A percentile compares a stretch with the other conserved stretches of the same genome.
These are phyloP conservation scores for Ceratorhiza oryzae-sativae DNA, from an alignment of 1,284 basidiomycete species.

Conservation along the genomic window DNA sequence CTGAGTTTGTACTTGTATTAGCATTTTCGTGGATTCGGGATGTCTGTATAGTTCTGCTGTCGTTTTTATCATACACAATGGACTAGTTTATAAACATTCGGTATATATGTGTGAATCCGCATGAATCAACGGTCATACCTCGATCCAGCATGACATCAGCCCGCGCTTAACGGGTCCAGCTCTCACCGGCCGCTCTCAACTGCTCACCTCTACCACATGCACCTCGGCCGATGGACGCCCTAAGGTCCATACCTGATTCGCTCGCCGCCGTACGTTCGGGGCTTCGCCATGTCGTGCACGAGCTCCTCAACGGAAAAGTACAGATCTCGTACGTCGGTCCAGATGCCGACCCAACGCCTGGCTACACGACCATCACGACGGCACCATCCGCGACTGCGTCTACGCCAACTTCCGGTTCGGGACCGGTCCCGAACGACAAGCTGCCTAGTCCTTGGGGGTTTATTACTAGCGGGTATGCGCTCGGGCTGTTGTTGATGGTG, in stretches of 20 bases:
- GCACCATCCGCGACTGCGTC: background rate
- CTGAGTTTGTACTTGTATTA: background rate
- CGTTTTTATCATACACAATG: background rate
- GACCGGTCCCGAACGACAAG: constrained; percentile 3
- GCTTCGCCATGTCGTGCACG: constrained; percentile 15
- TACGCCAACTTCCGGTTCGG: background rate
- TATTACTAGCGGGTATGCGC: constrained; percentile 71
- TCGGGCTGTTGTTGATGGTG: constrained; percentile 70
- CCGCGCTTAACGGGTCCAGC: background rate
- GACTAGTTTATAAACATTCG: constrained; percentile 3
- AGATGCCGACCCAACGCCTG: background rate
- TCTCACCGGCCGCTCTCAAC: background rate
- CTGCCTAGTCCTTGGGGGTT: constrained; percentile 70
- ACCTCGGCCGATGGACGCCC: constrained; percentile 25
- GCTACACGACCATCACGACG: background rate
- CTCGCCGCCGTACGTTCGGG: constrained; percentile 20
- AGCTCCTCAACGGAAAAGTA: constrained; percentile 26
- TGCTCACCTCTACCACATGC: constrained; percentile 11
- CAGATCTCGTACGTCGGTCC: constrained; percentile 29
- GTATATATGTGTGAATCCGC: background rate
- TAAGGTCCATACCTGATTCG: constrained; percentile 33
- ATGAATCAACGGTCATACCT: background rate
- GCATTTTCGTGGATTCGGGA: background rate
- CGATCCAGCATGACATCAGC: constrained; percentile 10
- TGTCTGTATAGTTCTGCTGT: constrained; percentile 6